Base-by-base conservation (phyloP, 1,284 basidiomycete genomes). In the Cryptococcus hybrid region DNA sequence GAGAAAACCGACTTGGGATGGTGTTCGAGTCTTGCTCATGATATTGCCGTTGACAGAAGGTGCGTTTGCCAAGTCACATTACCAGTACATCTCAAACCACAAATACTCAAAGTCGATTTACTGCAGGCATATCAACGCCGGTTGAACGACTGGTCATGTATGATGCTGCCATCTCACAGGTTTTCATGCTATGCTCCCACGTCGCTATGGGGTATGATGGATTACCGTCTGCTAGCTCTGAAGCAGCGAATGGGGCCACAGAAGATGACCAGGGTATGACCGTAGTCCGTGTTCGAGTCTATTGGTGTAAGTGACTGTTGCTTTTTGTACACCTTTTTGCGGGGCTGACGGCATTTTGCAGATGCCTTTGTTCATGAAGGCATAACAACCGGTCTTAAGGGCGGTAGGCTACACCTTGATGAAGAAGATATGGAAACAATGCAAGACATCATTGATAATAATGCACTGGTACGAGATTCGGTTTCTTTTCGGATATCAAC, bases 1-100 rank as follows among this genome's bases (percentile, higher is more conserved):
- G 70, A 82, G 91, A n/a, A 85, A 85, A 57, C 90, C 90, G 1
- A 84, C 86, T 3, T 89, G 89, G 85, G 92, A 94, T 63, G 90
- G 91, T 9, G 86, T 91, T 35, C 82, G 89, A 42, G 84, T 85
- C 2, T 79, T 94, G 38, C 77, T 93, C 30, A 81, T 94, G 46
- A 77, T 91, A 34, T 78, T 90, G 57, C 91, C 91, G 6, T 80
- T 94, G 43, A 86, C 90, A 43, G 86, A 89, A 75, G 89, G 90
- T 91, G 69, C 61, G 78, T 73, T 66, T 47, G 36, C 9, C n/a
- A 30, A 30, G 30, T 30, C 37, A 37, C 18, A 43, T 34, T 18
- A 43, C 11, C 11, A 3, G 7, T 24, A 45, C 15, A 7, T 11
- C 43, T 7, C 7, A 45, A 24, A n/a, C n/a, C 43, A 12, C 7